phyloP scores from a whole-genome alignment of 371 early-diverging fungal genomes.

The Mortierella sp. region DNA sequence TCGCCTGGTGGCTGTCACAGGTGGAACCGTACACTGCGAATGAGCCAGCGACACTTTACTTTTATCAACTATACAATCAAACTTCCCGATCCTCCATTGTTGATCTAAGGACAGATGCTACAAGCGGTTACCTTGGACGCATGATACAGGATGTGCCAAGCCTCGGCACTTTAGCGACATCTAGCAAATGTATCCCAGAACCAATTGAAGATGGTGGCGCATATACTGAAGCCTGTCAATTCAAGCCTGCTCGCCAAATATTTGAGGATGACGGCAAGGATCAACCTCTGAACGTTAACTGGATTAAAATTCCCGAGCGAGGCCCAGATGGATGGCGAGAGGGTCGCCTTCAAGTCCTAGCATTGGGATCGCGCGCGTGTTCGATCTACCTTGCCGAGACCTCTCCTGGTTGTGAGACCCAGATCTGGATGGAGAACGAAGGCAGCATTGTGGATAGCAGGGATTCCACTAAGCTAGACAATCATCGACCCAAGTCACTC shows the following conservation, averaged over 20 bases:
- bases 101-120: constrained; percentile 12
- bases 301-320: neutral
- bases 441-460: neutral
- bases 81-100: constrained; percentile 27
- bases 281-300: constrained; percentile 28
- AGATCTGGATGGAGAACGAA: constrained; percentile 18
- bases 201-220: neutral
- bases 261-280: constrained; percentile 44
- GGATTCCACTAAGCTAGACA: neutral
- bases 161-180: neutral
- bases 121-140: constrained; percentile 21
- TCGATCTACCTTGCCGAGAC: constrained; percentile 28
- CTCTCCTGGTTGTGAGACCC: constrained; percentile 25
- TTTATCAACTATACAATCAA: constrained; percentile 41
- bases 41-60: constrained; percentile 27
- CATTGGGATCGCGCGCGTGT: constrained; percentile 44
- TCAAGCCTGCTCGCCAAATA: constrained; percentile 33
- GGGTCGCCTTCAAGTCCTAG: constrained; percentile 26
- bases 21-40: constrained; percentile 23
- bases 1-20: constrained; percentile 25
- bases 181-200: constrained; percentile 1
- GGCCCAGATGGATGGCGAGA: constrained; percentile 28
- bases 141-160: constrained; percentile 31
- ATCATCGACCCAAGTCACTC: constrained; percentile 31
- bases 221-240: constrained; percentile 19